Conservation (phyloP, 2,329 filamentous ascomycete species). For the Neoarthrinium moseri region DNA sequence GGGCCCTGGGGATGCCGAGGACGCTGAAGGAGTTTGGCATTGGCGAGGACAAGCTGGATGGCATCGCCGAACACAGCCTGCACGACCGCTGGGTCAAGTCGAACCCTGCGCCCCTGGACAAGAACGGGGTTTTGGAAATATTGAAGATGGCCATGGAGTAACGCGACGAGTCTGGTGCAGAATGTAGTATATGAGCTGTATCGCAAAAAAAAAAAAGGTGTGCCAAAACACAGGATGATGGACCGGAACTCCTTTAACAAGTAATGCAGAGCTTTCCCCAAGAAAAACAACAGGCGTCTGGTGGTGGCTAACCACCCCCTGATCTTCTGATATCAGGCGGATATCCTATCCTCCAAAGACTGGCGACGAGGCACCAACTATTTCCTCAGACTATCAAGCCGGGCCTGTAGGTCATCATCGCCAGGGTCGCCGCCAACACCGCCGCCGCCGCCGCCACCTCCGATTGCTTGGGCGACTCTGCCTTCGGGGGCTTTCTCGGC, state of each 20-base stretch:
- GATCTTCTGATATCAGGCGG: no score
- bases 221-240: no score
- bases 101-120: constrained; percentile 49
- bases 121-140: constrained; percentile 50
- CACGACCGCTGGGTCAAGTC: constrained; percentile 48
- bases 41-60: constrained; percentile 42
- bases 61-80: constrained; percentile 47
- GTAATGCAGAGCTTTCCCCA: no score
- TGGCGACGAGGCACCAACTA: no score
- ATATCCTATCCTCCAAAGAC: no score
- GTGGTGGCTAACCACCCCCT: no score
- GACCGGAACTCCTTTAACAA: no score
- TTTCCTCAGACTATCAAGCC: constrained; percentile 80
- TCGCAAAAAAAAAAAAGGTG: no score
- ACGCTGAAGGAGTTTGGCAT: constrained; percentile 51
- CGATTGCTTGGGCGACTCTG: constrained; percentile 83
- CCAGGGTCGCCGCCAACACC: constrained; percentile 55
- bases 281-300: no score
- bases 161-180: no score
- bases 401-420: constrained; percentile 93
- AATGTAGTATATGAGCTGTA: no score
- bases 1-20: constrained; percentile 52
- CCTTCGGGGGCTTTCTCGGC: constrained; percentile 70
- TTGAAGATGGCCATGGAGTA: constrained; percentile 29
- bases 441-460: constrained; percentile 47